These are phyloP conservation scores for Plasmodium gonderi DNA, from an alignment of 169 alveolate species.

Conservation along the genomic window DNA sequence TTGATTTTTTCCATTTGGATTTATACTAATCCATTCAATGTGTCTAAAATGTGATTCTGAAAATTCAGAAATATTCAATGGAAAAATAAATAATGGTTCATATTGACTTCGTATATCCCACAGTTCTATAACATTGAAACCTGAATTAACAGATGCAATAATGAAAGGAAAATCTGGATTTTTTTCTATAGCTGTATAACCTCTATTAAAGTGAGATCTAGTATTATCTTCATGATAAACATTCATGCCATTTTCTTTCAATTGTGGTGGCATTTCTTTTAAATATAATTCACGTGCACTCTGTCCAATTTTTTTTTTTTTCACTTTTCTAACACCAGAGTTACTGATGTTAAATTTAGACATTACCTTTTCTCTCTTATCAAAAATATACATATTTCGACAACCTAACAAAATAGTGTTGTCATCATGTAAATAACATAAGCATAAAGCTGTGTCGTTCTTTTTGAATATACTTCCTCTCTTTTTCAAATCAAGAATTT, in stretches of 20 bases:
- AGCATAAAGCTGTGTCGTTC: neutral
- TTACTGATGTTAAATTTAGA: slow-evolving; percentile 40
- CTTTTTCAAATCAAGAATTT: slow-evolving; percentile 6
- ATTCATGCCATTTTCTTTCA: neutral
- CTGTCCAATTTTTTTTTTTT: neutral
- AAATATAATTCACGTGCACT: neutral
- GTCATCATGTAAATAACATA: slow-evolving; percentile 37
- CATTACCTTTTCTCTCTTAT: slow-evolving; percentile 56
- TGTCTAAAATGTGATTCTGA: slow-evolving; percentile 78
- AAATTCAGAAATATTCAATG: slow-evolving; percentile 79
- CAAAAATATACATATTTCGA: slow-evolving; percentile 67
- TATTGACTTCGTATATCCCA: slow-evolving; percentile 81
- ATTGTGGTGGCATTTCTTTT: neutral
- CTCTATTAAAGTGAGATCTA: slow-evolving; percentile 23
- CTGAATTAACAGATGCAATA: slow-evolving; percentile 78
- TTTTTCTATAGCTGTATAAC: slow-evolving; percentile 79
- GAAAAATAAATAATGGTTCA: slow-evolving; percentile 81
- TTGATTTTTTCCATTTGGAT: neutral
- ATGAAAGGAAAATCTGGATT: slow-evolving; percentile 79
- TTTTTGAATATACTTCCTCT: neutral
- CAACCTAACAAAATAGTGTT: slow-evolving; percentile 79
- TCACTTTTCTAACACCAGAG: neutral
- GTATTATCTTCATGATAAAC: slow-evolving; percentile 12
- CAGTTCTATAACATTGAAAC: slow-evolving; percentile 77
- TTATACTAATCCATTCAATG: slow-evolving; percentile 76